phyloP scores from a whole-genome alignment of 441 rosid genomes.

The Pelargonium citronellum region DNA sequence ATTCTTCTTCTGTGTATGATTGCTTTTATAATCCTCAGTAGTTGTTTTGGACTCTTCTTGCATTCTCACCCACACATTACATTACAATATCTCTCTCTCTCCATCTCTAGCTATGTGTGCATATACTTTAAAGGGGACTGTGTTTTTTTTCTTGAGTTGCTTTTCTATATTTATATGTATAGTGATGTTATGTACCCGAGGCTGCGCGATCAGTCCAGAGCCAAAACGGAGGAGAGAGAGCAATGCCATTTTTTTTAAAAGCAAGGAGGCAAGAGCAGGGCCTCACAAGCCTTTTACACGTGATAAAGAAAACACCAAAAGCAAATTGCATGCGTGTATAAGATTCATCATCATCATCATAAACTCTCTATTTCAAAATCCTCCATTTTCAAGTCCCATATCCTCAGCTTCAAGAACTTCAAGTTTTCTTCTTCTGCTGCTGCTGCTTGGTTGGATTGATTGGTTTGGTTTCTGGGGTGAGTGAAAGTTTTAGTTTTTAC shows the following conservation, averaged over 20 bases:
- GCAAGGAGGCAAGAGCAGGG: conserved; percentile 16
- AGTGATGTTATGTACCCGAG: conserved; percentile 31
- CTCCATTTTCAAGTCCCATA: conserved; percentile 10
- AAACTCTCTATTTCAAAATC: conserved; percentile 16
- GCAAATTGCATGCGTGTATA: conserved; percentile 94
- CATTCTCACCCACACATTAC: not conserved
- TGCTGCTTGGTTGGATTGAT: not conserved
- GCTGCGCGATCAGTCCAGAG: conserved; percentile 38
- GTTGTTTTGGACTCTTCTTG: conserved; percentile 28
- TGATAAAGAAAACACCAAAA: conserved; percentile 79
- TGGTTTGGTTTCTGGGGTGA: conserved; percentile 3
- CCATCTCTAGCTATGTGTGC: conserved; percentile 2
- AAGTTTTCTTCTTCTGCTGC: not conserved
- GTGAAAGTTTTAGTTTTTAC: conserved; percentile 2
- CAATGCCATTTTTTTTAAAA: conserved; percentile 5
- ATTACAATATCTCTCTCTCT: conserved; percentile 1
- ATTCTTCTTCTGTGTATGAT: conserved; percentile 62
- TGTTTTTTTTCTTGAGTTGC: not conserved
- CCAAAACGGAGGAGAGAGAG: conserved; percentile 18
- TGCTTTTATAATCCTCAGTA: conserved; percentile 31
- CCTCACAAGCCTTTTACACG: conserved; percentile 60
- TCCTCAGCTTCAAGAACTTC: not conserved
- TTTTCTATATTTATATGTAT: not conserved
- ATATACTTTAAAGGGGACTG: conserved; percentile 13
- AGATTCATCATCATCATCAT: conserved; percentile 43